These are phyloP conservation scores for Hypomontagnella monticulosa DNA, from an alignment of 495 filamentous ascomycete species.

Conservation along the genomic window DNA sequence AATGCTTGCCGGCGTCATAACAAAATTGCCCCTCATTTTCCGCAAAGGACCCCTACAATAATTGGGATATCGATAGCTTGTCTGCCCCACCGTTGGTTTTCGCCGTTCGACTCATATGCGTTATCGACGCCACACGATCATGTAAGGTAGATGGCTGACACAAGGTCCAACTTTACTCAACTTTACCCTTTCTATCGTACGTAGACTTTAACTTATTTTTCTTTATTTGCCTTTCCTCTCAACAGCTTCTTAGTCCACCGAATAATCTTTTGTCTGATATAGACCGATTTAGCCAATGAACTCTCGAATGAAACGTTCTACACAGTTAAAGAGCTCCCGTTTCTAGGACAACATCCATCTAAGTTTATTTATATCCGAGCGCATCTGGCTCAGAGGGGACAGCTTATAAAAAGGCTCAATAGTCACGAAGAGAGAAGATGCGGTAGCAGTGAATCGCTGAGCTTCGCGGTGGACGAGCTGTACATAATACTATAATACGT, in stretches of 20 bases:
- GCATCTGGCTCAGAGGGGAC: neutral
- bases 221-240: too few species aligned
- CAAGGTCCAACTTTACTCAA: neutral
- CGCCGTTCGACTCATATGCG: constrained; percentile 35
- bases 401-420: neutral
- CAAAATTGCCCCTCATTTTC: constrained; percentile 23
- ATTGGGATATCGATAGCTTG: too few species aligned
- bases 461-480: neutral
- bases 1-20: neutral
- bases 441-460: neutral
- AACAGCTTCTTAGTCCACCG: too few species aligned
- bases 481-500: neutral
- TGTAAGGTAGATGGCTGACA: neutral
- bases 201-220: too few species aligned
- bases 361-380: neutral
- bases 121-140: constrained; percentile 13
- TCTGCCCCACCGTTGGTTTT: constrained; percentile 28
- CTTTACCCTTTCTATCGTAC: too few species aligned
- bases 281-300: too few species aligned
- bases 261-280: too few species aligned
- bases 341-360: too few species aligned
- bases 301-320: too few species aligned
- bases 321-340: too few species aligned
- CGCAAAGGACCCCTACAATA: too few species aligned
- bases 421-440: constrained; percentile 9